Conservation (phyloP, 345 rosid species). For the Hibiscus syriacus region DNA sequence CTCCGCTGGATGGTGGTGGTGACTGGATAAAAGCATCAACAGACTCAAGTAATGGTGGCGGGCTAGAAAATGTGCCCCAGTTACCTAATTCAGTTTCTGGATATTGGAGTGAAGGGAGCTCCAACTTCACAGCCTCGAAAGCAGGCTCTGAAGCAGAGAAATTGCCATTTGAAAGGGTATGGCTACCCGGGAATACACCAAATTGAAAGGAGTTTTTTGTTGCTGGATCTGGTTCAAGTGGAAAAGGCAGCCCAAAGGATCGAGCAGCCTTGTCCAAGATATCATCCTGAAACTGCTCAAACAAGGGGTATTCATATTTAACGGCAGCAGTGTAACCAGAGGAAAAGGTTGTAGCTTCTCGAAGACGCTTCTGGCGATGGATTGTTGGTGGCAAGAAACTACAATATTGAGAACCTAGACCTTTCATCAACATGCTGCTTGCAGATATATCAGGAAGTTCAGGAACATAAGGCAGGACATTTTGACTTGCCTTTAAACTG, state of each 20-base stretch:
- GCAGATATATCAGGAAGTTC: conserved; percentile 53
- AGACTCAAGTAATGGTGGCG: conserved; percentile 63
- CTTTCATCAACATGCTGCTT: conserved; percentile 55
- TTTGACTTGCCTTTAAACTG: conserved; percentile 45
- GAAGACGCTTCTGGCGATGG: conserved; percentile 27
- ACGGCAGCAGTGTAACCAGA: conserved; percentile 35
- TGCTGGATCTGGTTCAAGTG: conserved; percentile 46
- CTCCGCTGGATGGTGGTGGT: conserved; percentile 50
- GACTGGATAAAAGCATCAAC: conserved; percentile 83
- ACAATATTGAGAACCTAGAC: conserved; percentile 46
- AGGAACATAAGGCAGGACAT: conserved; percentile 43
- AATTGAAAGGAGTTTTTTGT: conserved; percentile 36
- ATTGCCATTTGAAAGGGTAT: conserved; percentile 72
- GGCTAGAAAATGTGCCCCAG: conserved; percentile 60
- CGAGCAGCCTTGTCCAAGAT: conserved; percentile 32
- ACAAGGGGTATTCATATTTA: conserved; percentile 38
- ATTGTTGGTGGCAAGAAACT: conserved; percentile 45
- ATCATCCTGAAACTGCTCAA: conserved; percentile 44
- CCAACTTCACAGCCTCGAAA: conserved; percentile 86
- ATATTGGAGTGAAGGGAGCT: conserved; percentile 99
- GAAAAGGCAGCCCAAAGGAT: conserved; percentile 48
- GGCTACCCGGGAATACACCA: conserved; percentile 61
- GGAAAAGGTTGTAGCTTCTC: conserved; percentile 18
- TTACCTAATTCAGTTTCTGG: conserved; percentile 65
- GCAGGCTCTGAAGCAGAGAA: conserved; percentile 80